phyloP scores from a whole-genome alignment of 1,284 basidiomycete genomes.

The Caloboletus firmus region DNA sequence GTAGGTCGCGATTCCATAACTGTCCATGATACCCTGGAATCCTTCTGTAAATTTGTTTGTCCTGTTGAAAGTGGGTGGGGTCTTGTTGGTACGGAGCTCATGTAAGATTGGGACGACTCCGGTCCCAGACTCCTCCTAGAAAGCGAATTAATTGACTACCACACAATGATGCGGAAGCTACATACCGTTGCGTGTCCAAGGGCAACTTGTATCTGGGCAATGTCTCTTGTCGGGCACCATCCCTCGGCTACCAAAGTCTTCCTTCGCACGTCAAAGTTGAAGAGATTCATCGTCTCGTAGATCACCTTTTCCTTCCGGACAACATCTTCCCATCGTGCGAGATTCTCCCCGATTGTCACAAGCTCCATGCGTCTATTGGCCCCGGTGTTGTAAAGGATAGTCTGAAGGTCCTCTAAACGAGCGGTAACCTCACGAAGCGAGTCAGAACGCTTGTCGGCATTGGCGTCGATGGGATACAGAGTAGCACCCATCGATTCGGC shows the following conservation, averaged over 20 bases:
- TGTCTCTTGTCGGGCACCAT: conserved; percentile 94
- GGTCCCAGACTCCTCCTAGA: conserved; percentile 89
- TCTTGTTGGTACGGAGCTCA: conserved; percentile 87
- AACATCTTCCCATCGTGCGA: conserved; percentile 92
- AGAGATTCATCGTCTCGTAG: conserved; percentile 91
- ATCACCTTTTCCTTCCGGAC: conserved; percentile 95
- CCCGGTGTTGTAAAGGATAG: conserved; percentile 90
- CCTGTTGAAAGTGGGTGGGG: conserved; percentile 93
- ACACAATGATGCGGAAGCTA: conserved; percentile 11
- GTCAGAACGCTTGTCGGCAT: conserved; percentile 88
- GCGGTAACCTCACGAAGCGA: conserved; percentile 86
- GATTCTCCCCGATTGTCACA: conserved; percentile 80
- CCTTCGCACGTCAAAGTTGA: conserved; percentile 91
- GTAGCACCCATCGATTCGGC: conserved; percentile 98
- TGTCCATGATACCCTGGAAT: conserved; percentile 98
- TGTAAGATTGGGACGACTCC: conserved; percentile 91
- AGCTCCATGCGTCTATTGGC: conserved; percentile 85
- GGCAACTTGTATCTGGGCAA: conserved; percentile 83
- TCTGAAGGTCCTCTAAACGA: conserved; percentile 91
- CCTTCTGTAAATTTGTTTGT: conserved; percentile 97
- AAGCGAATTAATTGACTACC: conserved; percentile 2
- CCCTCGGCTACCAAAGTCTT: conserved; percentile 98
- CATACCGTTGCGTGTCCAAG: conserved; percentile 88
- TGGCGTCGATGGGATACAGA: conserved; percentile 94
- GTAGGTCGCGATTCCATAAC: conserved; percentile 93